phyloP scores from a whole-genome alignment of 2,329 filamentous ascomycete species.

The Sclerotinia borealis region DNA sequence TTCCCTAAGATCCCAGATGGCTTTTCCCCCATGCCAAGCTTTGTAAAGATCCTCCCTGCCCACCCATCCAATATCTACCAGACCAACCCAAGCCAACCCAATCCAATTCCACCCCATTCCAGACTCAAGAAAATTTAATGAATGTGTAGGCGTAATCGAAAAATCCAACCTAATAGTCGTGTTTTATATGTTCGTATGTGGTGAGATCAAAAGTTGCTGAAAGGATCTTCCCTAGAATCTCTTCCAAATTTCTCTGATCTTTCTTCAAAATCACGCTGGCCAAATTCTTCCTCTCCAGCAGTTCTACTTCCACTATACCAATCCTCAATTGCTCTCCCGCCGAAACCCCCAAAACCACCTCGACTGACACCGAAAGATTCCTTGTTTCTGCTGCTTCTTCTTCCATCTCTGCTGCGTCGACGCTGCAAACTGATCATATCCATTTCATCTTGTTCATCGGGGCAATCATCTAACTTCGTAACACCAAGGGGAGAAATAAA shows the following conservation, averaged over 20 bases:
- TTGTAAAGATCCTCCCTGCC: background rate
- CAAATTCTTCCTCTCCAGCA: slow-evolving; percentile 49
- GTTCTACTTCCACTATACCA: slow-evolving; percentile 43
- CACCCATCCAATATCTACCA: background rate
- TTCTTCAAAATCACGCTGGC: slow-evolving; percentile 24
- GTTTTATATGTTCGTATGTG: background rate
- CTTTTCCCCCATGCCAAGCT: background rate
- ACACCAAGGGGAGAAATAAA: slow-evolving; percentile 66
- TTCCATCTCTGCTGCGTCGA: slow-evolving; percentile 26
- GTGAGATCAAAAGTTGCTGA: slow-evolving; percentile 48
- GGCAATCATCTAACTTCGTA: slow-evolving; percentile 27
- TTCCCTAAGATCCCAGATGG: background rate
- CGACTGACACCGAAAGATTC: slow-evolving; percentile 28
- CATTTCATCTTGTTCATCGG: slow-evolving; percentile 32
- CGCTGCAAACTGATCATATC: slow-evolving; percentile 25
- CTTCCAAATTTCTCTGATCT: slow-evolving; percentile 36
- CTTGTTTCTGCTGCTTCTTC: slow-evolving; percentile 26
- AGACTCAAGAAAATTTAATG: slow-evolving; percentile 12
- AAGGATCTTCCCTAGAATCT: slow-evolving; percentile 51
- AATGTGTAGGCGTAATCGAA: background rate
- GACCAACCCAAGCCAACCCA: background rate
- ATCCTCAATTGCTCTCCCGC: slow-evolving; percentile 43
- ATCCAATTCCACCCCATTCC: background rate
- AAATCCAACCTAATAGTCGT: background rate
- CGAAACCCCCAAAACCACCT: slow-evolving; percentile 34